These are phyloP conservation scores for Nymphaea colorata DNA, from an alignment of 164 flowering plant species.

Conservation along the genomic window DNA sequence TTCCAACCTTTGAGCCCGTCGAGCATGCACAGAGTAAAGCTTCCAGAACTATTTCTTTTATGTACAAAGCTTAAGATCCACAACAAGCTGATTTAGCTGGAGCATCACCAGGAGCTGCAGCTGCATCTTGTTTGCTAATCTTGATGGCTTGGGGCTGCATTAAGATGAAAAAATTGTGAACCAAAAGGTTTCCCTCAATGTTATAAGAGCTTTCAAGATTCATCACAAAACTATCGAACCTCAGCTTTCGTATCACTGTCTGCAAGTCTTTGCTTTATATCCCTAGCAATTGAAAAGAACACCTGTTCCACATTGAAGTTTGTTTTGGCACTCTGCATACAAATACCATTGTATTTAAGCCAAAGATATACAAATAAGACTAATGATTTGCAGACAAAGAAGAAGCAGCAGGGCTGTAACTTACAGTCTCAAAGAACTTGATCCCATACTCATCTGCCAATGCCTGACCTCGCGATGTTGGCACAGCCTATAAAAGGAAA, in stretches of 20 bases:
- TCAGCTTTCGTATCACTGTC: conserved; percentile 52
- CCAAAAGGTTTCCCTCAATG: background rate
- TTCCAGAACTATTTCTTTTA: too few relatives aligned
- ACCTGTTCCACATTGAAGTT: conserved; percentile 72
- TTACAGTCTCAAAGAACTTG: conserved; percentile 73
- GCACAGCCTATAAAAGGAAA: conserved; percentile 46
- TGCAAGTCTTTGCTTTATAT: conserved; percentile 71
- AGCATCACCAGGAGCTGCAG: conserved; percentile 38
- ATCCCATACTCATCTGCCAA: conserved; percentile 81
- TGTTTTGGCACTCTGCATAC: conserved; percentile 70
- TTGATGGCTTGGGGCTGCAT: conserved; percentile 66
- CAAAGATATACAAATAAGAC: too few relatives aligned
- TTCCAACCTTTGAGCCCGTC: too few relatives aligned
- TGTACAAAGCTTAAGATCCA: conserved; percentile 30
- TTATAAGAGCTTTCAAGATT: background rate
- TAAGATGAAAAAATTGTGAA: background rate
- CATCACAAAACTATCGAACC: background rate
- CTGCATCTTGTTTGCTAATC: conserved; percentile 54
- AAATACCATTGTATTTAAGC: background rate
- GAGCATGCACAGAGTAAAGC: too few relatives aligned
- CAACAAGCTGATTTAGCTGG: conserved; percentile 67
- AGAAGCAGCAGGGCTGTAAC: conserved; percentile 5
- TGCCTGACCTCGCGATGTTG: conserved; percentile 72
- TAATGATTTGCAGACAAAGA: too few relatives aligned
- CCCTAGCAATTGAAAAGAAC: conserved; percentile 74